Evolutionary conservation across 2,329 filamentous ascomycete species (phyloP), one percentile per base, ranked within the genome.

Genomic region (Fusarium nanum): DNA sequence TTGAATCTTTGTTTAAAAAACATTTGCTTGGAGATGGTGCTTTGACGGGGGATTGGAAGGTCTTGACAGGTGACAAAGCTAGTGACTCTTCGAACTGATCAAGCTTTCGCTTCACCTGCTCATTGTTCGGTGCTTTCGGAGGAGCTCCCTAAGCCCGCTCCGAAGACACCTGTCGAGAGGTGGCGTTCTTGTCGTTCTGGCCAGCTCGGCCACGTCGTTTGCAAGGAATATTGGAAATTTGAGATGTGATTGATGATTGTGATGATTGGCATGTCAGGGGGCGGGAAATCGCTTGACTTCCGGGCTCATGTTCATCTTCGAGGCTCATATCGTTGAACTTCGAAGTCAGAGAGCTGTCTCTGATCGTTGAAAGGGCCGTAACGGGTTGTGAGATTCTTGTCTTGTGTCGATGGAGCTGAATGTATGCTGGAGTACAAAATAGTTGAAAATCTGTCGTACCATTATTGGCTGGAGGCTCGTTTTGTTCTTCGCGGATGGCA

Each of bases 1-100:
- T 91, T 89, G 94, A 93, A 84, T 90, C 83, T 83, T 90, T 92
- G 71, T 87, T 91, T 75, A 95, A 84, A 83, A 86, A 94, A 2
- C 78, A 73, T 70, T 87, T 86, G 37, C 71, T 80, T 64, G 83
- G 83, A 75, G 82, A 85, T 61, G 77, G 77, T 70, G 78, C 78
- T 74, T 83, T 82, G 71, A 73, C 74, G 42, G 83, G 80, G 70
- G 83, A 80, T 23, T 61, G 52, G 16, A 76, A 76, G 58, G 74
- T 78, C 70, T 79, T 83, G 73, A 76, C 65, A 40, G 74, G 76
- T 5, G 73, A 75, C 23, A 74, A 30, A 40, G 74, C 73, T n/a
- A 80, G 75, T 52, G 71, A 76, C 32, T 73, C 72, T 68, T 79
- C 75, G 32, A 82, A 60, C 52, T 75, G 74, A 25, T 77, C 68